Conservation (phyloP, 352 stramenopile species). For the Phytopythium ostracodes region DNA sequence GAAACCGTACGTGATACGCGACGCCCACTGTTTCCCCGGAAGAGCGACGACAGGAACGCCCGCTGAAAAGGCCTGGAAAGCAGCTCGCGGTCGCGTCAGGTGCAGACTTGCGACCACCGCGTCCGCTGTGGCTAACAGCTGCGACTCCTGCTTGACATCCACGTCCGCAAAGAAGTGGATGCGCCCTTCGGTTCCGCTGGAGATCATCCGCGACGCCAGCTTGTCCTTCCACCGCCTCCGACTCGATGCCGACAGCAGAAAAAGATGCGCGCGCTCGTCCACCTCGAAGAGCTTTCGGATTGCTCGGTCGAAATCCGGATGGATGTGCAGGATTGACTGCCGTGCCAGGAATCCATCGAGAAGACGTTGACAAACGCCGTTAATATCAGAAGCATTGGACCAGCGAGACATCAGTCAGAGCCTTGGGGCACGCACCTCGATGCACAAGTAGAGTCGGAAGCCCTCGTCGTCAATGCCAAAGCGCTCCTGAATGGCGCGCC, state of each 20-base stretch:
- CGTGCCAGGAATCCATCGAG: too few species aligned
- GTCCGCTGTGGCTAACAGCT: slow-evolving; percentile 49
- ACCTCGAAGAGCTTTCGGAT: slow-evolving; percentile 37
- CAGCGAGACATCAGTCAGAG: too few species aligned
- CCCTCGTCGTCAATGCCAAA: slow-evolving; percentile 38
- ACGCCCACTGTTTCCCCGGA: slow-evolving; percentile 50
- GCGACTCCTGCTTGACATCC: slow-evolving; percentile 45
- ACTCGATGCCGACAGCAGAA: slow-evolving; percentile 49
- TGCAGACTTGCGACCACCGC: slow-evolving; percentile 57
- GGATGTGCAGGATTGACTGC: slow-evolving; percentile 72
- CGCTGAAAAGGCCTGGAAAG: slow-evolving; percentile 54
- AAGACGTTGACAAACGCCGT: too few species aligned
- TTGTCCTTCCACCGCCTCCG: slow-evolving; percentile 51
- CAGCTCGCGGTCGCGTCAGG: slow-evolving; percentile 37
- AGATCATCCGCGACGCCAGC: slow-evolving; percentile 40
- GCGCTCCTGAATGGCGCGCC: slow-evolving; percentile 40
- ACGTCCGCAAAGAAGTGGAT: slow-evolving; percentile 63
- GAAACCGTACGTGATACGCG: slow-evolving; percentile 56
- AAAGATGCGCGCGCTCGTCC: slow-evolving; percentile 52
- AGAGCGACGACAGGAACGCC: slow-evolving; percentile 66
- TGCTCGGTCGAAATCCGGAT: slow-evolving; percentile 64
- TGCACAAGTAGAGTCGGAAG: slow-evolving; percentile 62
- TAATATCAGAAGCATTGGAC: too few species aligned
- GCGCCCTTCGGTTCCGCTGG: slow-evolving; percentile 18
- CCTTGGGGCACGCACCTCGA: slow-evolving; percentile 37